Percentiles rank a stretch among this genome's conserved stretches.
Evolutionary conservation across 371 early-diverging fungal species (phyloP).

Genomic region (Rhizopus sp.): DNA sequence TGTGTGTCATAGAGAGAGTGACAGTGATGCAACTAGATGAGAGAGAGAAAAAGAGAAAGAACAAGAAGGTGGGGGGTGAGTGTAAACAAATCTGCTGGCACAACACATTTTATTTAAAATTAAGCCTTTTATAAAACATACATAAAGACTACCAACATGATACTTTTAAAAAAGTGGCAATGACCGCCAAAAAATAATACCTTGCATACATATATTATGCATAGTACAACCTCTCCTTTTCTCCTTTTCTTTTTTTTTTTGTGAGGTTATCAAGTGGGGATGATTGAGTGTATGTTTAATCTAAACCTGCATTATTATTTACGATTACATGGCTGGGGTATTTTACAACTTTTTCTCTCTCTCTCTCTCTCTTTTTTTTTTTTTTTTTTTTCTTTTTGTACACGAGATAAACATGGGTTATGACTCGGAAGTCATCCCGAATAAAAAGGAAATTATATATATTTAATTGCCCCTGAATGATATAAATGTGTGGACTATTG

Average conservation of each 20-base stretch:
- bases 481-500: too few relatives aligned
- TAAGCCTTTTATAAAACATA: not conserved
- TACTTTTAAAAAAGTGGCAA: not conserved
- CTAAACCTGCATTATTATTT: not conserved
- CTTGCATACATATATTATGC: not conserved
- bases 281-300: not conserved
- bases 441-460: not conserved
- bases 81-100: not conserved
- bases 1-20: not conserved
- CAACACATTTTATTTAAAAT: not conserved
- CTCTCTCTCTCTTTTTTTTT: too few relatives aligned
- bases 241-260: not conserved
- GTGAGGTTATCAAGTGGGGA: not conserved
- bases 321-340: not conserved
- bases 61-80: not conserved
- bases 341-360: not conserved
- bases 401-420: too few relatives aligned
- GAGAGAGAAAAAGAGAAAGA: too few relatives aligned
- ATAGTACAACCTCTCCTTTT: not conserved
- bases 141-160: too few relatives aligned
- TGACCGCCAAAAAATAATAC: not conserved
- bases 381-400: too few relatives aligned
- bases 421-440: not conserved
- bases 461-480: not conserved
- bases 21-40: not conserved